Conservation (phyloP, 768 basidiomycete genomes). For the Hericium rajendrae region DNA sequence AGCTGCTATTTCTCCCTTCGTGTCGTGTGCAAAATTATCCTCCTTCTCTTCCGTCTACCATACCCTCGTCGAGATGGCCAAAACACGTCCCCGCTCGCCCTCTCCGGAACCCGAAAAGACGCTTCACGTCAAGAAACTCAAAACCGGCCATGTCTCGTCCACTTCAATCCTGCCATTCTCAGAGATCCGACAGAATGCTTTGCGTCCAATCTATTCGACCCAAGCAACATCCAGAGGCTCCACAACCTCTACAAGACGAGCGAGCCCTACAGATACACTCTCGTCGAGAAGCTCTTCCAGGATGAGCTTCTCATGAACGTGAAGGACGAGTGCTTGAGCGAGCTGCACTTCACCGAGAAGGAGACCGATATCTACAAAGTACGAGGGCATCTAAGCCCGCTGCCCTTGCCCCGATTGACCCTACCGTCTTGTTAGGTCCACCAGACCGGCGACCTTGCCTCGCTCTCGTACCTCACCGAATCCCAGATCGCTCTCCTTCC, state of each 20-base stretch:
- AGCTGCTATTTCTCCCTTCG: not conserved
- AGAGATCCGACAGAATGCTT: conserved; percentile 30
- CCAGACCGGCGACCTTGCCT: conserved; percentile 95
- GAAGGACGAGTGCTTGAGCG: conserved; percentile 72
- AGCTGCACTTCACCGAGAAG: conserved; percentile 83
- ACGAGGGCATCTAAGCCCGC: conserved; percentile 5
- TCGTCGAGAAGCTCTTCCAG: conserved; percentile 75
- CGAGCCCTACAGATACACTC: conserved; percentile 73
- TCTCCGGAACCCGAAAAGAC: conserved; percentile 32
- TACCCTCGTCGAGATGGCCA: conserved; percentile 26
- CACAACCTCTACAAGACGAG: conserved; percentile 45
- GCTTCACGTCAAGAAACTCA: conserved; percentile 26
- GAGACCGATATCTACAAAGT: conserved; percentile 99
- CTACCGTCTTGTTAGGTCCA: conserved; percentile 53
- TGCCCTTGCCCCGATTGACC: not conserved
- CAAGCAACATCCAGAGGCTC: conserved; percentile 44
- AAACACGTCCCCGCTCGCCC: conserved; percentile 36
- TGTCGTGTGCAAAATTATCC: not conserved
- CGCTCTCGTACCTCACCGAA: conserved; percentile 76
- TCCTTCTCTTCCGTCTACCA: not conserved
- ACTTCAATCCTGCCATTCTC: conserved; percentile 9
- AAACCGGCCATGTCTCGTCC: conserved; percentile 26
- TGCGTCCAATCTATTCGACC: conserved; percentile 46
- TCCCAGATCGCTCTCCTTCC: conserved; percentile 74
- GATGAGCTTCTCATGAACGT: conserved; percentile 73